These are phyloP conservation scores for Omphalotus olearius DNA, from an alignment of 1,284 basidiomycete genomes.

Conservation along the genomic window DNA sequence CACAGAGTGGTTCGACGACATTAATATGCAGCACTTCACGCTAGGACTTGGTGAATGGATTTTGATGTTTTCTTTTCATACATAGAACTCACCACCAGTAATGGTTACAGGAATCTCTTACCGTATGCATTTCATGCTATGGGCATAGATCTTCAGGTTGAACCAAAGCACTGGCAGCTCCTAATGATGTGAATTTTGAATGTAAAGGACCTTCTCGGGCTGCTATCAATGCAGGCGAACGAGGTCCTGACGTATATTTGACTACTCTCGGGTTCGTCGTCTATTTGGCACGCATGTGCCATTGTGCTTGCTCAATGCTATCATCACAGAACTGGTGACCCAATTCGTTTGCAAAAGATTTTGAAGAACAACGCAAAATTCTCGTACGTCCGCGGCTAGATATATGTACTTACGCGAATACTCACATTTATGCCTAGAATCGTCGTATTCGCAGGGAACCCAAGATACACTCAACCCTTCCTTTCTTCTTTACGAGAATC, in stretches of 20 bases:
- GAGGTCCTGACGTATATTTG: constrained; percentile 22
- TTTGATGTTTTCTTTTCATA: neutral
- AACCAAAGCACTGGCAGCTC: constrained; percentile 6
- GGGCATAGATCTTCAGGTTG: neutral
- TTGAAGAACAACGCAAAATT: constrained; percentile 18
- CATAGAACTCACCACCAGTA: neutral
- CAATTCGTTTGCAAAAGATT: constrained; percentile 21
- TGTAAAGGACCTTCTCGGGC: constrained; percentile 16
- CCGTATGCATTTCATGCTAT: neutral
- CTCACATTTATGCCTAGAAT: constrained; percentile 11
- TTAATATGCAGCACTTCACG: constrained; percentile 22
- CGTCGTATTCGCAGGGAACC: constrained; percentile 22
- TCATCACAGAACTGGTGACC: constrained; percentile 21
- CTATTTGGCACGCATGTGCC: neutral
- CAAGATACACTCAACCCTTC: constrained; percentile 10
- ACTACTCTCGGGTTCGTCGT: constrained; percentile 19
- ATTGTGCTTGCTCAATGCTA: neutral
- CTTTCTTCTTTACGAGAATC: constrained; percentile 11
- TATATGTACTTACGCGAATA: neutral
- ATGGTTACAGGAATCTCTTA: constrained; percentile 11
- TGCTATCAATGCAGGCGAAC: constrained; percentile 20
- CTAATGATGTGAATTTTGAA: constrained; percentile 17
- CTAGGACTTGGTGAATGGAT: constrained; percentile 18
- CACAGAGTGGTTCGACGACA: constrained; percentile 24
- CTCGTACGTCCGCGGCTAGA: no score